These are phyloP conservation scores for Candida hungchunana DNA, from an alignment of 805 yeast genomes.

Conservation along the genomic window DNA sequence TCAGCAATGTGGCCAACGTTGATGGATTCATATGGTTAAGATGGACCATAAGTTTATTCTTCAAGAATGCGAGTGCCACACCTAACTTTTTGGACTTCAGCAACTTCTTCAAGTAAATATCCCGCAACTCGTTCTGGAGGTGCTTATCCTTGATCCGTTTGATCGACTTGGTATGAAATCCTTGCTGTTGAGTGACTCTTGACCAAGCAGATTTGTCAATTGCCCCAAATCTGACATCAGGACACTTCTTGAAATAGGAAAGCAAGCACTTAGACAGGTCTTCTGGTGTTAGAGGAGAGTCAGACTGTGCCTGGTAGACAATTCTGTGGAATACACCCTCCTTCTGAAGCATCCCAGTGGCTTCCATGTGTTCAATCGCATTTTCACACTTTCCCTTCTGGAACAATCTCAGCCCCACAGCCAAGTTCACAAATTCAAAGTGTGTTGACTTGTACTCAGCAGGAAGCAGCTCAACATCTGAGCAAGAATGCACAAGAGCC, in stretches of 20 bases:
- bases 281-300: constrained; percentile 2
- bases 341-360: not conserved
- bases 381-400: constrained; percentile 1
- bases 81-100: constrained; percentile 7
- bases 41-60: not conserved
- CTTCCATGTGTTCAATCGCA: constrained; percentile 11
- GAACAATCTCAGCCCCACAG: constrained; percentile 10
- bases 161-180: constrained; percentile 9
- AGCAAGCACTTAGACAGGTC: constrained; percentile 1
- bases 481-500: constrained; percentile 10
- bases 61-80: constrained; percentile 4
- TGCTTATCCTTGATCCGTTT: constrained; percentile 1
- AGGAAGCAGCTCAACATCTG: constrained; percentile 12
- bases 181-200: constrained; percentile 4
- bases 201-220: constrained; percentile 12
- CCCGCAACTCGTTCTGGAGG: constrained; percentile 8
- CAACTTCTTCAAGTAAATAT: constrained; percentile 10
- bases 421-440: constrained; percentile 14
- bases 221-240: constrained; percentile 5
- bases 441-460: constrained; percentile 14
- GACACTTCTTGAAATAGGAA: constrained; percentile 5
- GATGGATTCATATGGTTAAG: constrained; percentile 3
- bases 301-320: constrained; percentile 2
- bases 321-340: constrained; percentile 19
- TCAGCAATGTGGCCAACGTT: constrained; percentile 2